These are phyloP conservation scores for Aegilops speltoides DNA, from an alignment of 176 grass and related monocot species.

Conservation along the genomic window DNA sequence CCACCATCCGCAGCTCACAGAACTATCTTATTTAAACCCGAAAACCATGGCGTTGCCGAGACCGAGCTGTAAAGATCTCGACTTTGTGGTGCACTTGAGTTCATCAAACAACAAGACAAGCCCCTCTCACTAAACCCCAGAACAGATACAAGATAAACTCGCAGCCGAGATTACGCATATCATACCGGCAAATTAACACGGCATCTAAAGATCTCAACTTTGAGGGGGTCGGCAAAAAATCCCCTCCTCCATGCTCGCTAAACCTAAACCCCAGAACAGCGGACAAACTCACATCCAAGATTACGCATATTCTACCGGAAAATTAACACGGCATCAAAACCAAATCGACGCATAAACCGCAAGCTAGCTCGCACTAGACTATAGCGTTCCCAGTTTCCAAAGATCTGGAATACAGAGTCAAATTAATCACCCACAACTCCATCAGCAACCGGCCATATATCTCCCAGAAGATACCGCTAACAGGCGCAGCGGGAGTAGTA, in stretches of 20 bases:
- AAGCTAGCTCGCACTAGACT: neutral
- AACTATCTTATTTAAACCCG: neutral
- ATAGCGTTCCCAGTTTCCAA: neutral
- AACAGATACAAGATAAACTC: neutral
- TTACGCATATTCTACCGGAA: neutral
- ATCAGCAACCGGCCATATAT: neutral
- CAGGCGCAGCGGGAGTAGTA: neutral
- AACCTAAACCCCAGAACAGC: neutral
- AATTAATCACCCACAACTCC: neutral
- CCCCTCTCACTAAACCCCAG: neutral
- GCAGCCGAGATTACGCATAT: neutral
- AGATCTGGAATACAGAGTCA: neutral
- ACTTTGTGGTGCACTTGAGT: neutral
- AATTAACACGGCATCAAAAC: neutral
- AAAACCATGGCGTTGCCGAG: neutral
- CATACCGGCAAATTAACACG: neutral
- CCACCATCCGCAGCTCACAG: neutral
- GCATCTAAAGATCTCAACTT: too few species aligned
- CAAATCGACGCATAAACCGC: neutral
- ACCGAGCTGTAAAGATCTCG: neutral
- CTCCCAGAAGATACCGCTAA: neutral
- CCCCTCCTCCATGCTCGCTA: too few species aligned
- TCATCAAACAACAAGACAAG: neutral
- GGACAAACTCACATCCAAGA: neutral
- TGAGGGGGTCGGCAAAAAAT: too few species aligned